Base-by-base conservation (phyloP, 495 filamentous ascomycete species). In the Penicillium maclennaniae region DNA sequence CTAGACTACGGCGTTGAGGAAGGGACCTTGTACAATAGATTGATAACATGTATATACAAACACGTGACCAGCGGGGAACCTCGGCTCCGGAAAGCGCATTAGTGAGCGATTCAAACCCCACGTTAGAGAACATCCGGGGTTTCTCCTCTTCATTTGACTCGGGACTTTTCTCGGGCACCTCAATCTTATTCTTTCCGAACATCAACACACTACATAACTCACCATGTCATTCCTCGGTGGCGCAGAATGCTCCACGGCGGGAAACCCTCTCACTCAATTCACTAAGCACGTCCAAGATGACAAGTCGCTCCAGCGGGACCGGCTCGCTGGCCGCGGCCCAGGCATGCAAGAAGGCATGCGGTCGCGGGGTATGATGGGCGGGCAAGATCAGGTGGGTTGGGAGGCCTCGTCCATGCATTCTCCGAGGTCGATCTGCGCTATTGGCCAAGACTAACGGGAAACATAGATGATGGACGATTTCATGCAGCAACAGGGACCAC, bases 211-310 rank as follows among this genome's bases (percentile, higher is more conserved):
- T 27, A 38, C 26, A 53, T 43, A 46, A 37, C 16, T 37, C 53
- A 75, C 47, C 56, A 96, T 96, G 93, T 95, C 91, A 20, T 96
- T 98, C 68, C 80, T 96, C 56, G 89, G 88, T 71, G 92, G 92
- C 59, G 88, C 91, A 58, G 93, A 97, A 73, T 98, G 93, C 79
- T 97, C 93, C 43, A 96, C 93, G 39, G 91, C 88, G 48, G 90
- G 85, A 62, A 98, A 97, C 71, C 95, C 95, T 49, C 85, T 98
- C 52, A 90, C 87, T 62, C 95, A 97, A 80, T 95, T 98, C 68
- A 87, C 88, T 26, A 98, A 97, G 68, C 89, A 95, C 66, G 87
- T 91, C 47, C 85, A 90, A 61, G 89, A 96, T 75, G 93, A 97
- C 76, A 96, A 92, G 74, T 90, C 87, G 25, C 79, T 96, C 48